Evolutionary conservation across 805 yeast genomes (phyloP).

Genomic region (Zygosaccharomyces bisporus): DNA sequence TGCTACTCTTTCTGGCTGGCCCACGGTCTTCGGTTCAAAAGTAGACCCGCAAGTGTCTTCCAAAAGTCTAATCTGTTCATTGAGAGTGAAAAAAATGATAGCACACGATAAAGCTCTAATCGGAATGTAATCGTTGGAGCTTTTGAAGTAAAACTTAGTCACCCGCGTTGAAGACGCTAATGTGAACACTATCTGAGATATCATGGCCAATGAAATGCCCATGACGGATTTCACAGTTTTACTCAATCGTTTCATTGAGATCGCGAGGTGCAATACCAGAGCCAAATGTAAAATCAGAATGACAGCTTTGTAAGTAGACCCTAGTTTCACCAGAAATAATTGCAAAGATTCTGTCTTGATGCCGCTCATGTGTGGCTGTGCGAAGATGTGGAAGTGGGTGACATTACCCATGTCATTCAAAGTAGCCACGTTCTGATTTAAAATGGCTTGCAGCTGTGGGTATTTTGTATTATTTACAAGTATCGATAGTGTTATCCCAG

Average conservation of each 20-base stretch:
- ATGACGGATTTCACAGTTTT: slow-evolving; percentile 15
- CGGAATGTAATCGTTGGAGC: slow-evolving; percentile 17
- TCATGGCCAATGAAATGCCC: slow-evolving; percentile 19
- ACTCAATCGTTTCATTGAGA: slow-evolving; percentile 8
- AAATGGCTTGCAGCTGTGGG: slow-evolving; percentile 14
- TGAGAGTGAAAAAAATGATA: slow-evolving; percentile 7
- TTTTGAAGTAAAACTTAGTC: slow-evolving; percentile 19
- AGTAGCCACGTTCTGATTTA: slow-evolving; percentile 34
- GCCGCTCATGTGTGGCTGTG: slow-evolving; percentile 6
- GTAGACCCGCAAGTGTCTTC: slow-evolving; percentile 21
- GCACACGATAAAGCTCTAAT: slow-evolving; percentile 17
- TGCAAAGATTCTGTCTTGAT: slow-evolving; percentile 22
- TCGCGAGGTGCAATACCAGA: slow-evolving; percentile 3
- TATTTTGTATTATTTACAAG: slow-evolving; percentile 24
- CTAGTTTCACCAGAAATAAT: slow-evolving; percentile 8
- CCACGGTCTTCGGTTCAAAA: slow-evolving; percentile 21
- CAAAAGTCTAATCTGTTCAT: slow-evolving; percentile 9
- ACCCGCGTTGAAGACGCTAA: slow-evolving; percentile 15
- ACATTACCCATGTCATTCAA: slow-evolving; percentile 21
- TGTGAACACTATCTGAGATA: slow-evolving; percentile 14
- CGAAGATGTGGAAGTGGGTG: slow-evolving; percentile 20
- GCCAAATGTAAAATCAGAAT: neutral
- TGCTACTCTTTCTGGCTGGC: neutral
- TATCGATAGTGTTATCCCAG: slow-evolving; percentile 38
- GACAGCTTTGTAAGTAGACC: neutral